Conservation (phyloP, 352 stramenopile genomes). For the Phytopythium helicoides region DNA sequence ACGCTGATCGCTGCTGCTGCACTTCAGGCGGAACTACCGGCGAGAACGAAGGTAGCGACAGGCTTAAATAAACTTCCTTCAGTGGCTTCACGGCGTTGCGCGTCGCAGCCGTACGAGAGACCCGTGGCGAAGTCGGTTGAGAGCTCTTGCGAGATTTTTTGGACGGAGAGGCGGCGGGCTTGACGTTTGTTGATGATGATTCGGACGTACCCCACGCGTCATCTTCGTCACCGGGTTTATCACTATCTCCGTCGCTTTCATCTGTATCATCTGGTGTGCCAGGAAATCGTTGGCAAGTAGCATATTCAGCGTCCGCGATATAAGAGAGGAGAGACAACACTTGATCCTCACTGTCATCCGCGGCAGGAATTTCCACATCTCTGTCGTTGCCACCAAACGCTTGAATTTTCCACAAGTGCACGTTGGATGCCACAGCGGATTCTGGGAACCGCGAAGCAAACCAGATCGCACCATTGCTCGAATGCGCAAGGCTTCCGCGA, state of each 20-base stretch:
- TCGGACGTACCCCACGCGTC: constrained; percentile 1
- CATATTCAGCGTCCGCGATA: constrained; percentile 81
- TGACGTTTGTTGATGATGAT: background rate
- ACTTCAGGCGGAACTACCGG: constrained; percentile 30
- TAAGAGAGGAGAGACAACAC: constrained; percentile 83
- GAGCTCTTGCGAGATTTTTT: background rate
- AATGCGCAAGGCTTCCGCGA: background rate
- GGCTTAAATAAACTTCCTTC: constrained; percentile 60
- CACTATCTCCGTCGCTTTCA: constrained; percentile 51
- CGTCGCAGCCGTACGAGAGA: constrained; percentile 45
- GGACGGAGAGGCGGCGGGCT: background rate
- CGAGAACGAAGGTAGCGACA: constrained; percentile 68
- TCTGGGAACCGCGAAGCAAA: constrained; percentile 81
- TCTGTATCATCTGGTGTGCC: constrained; percentile 30
- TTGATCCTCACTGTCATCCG: constrained; percentile 63
- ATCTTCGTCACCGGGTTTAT: constrained; percentile 28
- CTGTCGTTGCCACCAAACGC: constrained; percentile 47
- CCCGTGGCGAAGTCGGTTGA: constrained; percentile 9
- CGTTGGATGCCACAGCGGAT: constrained; percentile 70
- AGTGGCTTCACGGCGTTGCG: constrained; percentile 70
- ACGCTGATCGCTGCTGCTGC: constrained; percentile 7
- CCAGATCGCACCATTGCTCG: constrained; percentile 57
- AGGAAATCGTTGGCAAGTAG: constrained; percentile 62
- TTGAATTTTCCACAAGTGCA: constrained; percentile 79
- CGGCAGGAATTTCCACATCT: constrained; percentile 58